Evolutionary conservation across 2,329 filamentous ascomycete genomes (phyloP), one percentile per base, ranked within the genome.

Genomic region (Cercospora sesami): DNA sequence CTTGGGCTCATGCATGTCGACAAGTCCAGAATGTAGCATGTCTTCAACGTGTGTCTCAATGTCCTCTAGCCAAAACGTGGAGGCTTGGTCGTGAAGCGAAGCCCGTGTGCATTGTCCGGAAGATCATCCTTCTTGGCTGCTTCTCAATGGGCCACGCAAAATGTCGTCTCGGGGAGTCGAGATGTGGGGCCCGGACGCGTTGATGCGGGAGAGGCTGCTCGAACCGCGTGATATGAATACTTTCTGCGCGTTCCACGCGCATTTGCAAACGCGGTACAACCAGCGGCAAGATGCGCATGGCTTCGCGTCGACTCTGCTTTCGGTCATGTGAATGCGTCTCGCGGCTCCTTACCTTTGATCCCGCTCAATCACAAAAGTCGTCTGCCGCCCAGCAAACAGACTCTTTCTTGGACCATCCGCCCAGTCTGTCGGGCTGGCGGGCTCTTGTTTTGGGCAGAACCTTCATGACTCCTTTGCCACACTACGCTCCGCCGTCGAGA

Each of bases 221-320:
- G 48, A n/a, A 55, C 48, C 48, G 48, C 55, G 28, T 14, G 30
- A 59, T 36, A 36, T 59, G 16, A 59, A 59, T 59, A 36, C 55
- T 58, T 58, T 23, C 16, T 31, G 53, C 28, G 55, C 55, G 30
- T 58, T 30, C 55, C 28, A 58, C 31, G 55, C 28, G 31, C 26
- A 33, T 21, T 28, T n/a, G 31, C 28, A 30, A 23, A 31, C 18
- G 55, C 18, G 55, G 55, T 59, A 28, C 55, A 18, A 59, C 55
- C 55, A 14, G 55, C 55, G 55, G 55, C 26, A 59, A 30, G 14
- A 36, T 23, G 55, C 55, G 55, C 55, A 8, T 18, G 55, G 55
- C 55, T 31, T 18, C 23, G 55, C 48, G 16, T 55, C 48, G 23
- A 55, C 12, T 28, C 12, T 55, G 10, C 12, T 55, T 55, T n/a